These are phyloP conservation scores for Cladosporium sp. DNA, from an alignment of 2,329 filamentous ascomycete species.

Conservation along the genomic window DNA sequence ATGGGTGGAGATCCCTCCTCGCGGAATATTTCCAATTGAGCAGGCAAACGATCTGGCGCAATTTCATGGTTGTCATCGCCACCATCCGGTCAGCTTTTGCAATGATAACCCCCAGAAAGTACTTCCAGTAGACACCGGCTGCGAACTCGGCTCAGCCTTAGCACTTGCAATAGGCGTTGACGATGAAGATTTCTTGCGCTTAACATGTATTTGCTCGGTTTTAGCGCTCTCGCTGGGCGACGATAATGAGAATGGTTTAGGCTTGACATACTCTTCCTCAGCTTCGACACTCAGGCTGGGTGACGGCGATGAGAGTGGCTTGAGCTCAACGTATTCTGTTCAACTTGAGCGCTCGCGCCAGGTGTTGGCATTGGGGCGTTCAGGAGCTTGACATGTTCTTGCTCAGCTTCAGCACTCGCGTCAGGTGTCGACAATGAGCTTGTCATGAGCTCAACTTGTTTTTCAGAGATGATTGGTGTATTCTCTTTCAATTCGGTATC, in stretches of 20 bases:
- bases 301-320: neutral
- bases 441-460: neutral
- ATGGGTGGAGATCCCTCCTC: neutral
- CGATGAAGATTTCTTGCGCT: neutral
- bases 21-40: neutral
- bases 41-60: neutral
- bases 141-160: neutral
- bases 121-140: neutral
- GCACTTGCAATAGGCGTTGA: neutral
- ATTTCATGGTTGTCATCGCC: neutral
- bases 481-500: neutral
- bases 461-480: neutral
- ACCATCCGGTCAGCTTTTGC: neutral
- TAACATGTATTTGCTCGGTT: neutral
- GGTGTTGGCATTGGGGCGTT: neutral
- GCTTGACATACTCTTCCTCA: neutral
- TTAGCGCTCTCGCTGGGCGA: neutral
- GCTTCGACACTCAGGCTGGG: neutral
- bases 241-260: neutral
- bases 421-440: neutral
- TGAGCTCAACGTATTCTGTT: neutral
- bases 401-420: neutral
- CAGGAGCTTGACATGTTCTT: neutral
- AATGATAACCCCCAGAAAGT: neutral
- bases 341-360: neutral